These are phyloP conservation scores for Arthroderma uncinatum DNA, from an alignment of 2,329 filamentous ascomycete species.

Conservation along the genomic window DNA sequence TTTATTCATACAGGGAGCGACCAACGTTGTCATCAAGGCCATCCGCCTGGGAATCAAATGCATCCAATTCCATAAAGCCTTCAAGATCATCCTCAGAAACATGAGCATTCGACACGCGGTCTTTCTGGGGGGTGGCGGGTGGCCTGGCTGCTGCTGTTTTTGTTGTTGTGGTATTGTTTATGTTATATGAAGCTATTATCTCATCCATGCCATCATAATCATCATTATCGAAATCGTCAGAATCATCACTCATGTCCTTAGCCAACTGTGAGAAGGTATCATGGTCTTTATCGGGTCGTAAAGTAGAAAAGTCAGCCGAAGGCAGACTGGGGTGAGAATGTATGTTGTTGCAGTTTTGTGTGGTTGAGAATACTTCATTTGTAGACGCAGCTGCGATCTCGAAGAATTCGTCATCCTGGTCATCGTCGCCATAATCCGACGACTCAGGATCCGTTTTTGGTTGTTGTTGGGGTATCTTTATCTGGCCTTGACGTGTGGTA, in stretches of 20 bases:
- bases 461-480: background rate
- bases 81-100: conserved; percentile 56
- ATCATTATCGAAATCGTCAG: conserved; percentile 38
- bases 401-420: conserved; percentile 37
- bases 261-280: conserved; percentile 1
- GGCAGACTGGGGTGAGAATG: conserved; percentile 5
- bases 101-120: background rate
- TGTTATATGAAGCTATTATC: conserved; percentile 44
- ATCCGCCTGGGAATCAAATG: conserved; percentile 44
- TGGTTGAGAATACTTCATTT: conserved; percentile 6
- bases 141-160: conserved; percentile 1
- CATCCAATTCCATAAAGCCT: conserved; percentile 49
- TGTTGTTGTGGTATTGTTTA: conserved; percentile 8
- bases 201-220: conserved; percentile 51
- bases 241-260: conserved; percentile 4
- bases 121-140: background rate
- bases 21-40: background rate
- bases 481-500: background rate
- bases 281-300: background rate
- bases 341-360: background rate
- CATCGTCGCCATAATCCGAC: conserved; percentile 40
- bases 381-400: conserved; percentile 20
- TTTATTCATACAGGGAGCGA: conserved; percentile 18
- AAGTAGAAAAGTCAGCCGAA: background rate
- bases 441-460: conserved; percentile 19